A percentile compares a stretch with the other conserved stretches of the same genome.
Conservation (phyloP, 2,329 filamentous ascomycete genomes). For the Clonostachys rosea region DNA sequence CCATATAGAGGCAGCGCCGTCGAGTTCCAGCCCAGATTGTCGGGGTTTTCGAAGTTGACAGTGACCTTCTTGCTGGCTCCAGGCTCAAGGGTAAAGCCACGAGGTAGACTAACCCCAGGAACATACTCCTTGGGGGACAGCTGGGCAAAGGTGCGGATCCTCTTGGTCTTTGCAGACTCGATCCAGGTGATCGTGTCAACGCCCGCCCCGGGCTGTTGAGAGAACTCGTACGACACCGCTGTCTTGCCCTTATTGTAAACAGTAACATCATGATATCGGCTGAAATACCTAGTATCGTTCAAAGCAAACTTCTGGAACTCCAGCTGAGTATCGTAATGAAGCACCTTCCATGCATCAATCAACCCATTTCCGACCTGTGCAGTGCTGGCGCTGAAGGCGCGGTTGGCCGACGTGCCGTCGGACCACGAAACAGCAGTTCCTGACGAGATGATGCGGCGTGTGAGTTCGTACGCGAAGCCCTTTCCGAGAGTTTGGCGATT, state of each 20-base stretch:
- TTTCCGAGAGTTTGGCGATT: constrained; percentile 21
- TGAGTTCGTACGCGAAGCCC: constrained; percentile 17
- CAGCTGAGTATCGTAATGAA: constrained; percentile 27
- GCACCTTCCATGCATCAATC: constrained; percentile 33
- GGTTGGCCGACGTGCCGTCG: constrained; percentile 11
- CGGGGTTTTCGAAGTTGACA: constrained; percentile 19
- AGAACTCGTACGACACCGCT: constrained; percentile 22
- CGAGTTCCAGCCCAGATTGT: constrained; percentile 15
- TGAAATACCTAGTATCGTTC: constrained; percentile 36
- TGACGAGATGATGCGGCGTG: constrained; percentile 23
- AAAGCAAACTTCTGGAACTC: constrained; percentile 31
- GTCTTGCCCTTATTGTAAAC: constrained; percentile 30
- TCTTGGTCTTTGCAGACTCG: constrained; percentile 2
- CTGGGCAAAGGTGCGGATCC: constrained; percentile 12
- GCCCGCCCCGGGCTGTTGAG: constrained; percentile 21
- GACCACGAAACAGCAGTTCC: constrained; percentile 16
- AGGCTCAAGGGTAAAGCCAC: constrained; percentile 13
- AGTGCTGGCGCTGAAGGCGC: constrained; percentile 19
- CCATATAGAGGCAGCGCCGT: constrained; percentile 23
- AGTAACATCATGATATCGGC: constrained; percentile 9
- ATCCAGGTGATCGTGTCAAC: constrained; percentile 22
- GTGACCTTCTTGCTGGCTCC: constrained; percentile 16
- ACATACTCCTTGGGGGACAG: constrained; percentile 9
- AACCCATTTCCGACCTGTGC: constrained; percentile 32
- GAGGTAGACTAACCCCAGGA: constrained; percentile 10